phyloP scores from a whole-genome alignment of 257 asterid genomes.

The Plantago ovata region DNA sequence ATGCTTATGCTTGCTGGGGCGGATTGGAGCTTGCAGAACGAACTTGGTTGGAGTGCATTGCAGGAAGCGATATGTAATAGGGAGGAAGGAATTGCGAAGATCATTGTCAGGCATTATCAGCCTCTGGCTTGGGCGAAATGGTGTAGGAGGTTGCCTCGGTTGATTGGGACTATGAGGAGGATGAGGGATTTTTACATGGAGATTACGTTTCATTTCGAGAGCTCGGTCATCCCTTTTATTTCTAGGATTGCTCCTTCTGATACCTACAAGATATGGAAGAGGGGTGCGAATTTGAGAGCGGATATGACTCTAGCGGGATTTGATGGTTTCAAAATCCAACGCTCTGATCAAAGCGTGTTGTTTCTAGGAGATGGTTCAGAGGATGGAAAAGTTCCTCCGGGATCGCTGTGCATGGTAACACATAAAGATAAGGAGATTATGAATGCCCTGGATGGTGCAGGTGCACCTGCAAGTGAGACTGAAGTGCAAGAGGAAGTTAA shows the following conservation, averaged over 20 bases:
- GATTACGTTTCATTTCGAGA: slow-evolving; percentile 91
- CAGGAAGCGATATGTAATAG: slow-evolving; percentile 92
- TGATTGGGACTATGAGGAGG: slow-evolving; percentile 80
- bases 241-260: slow-evolving; percentile 97
- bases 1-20: slow-evolving; percentile 98
- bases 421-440: slow-evolving; percentile 91
- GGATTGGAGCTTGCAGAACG: slow-evolving; percentile 98
- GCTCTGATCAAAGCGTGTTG: slow-evolving; percentile 87
- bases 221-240: slow-evolving; percentile 95
- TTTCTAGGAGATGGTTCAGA: slow-evolving; percentile 98
- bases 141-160: slow-evolving; percentile 93
- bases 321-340: slow-evolving; percentile 88
- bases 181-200: slow-evolving; percentile 99
- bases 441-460: slow-evolving; percentile 97
- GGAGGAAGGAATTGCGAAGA: slow-evolving; percentile 84
- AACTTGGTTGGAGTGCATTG: slow-evolving; percentile 95
- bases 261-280: slow-evolving; percentile 92
- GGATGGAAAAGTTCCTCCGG: slow-evolving; percentile 75
- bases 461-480: slow-evolving; percentile 81
- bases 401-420: slow-evolving; percentile 78
- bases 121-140: slow-evolving; percentile 99
- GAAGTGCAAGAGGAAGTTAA: slow-evolving; percentile 83
- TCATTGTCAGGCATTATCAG: slow-evolving; percentile 85
- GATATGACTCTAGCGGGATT: slow-evolving; percentile 98
- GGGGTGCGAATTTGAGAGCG: slow-evolving; percentile 92